A percentile compares a stretch with the other conserved stretches of the same genome.
These are phyloP conservation scores for Cytospora paraplurivora DNA, from an alignment of 2,329 filamentous ascomycete species.

Conservation along the genomic window DNA sequence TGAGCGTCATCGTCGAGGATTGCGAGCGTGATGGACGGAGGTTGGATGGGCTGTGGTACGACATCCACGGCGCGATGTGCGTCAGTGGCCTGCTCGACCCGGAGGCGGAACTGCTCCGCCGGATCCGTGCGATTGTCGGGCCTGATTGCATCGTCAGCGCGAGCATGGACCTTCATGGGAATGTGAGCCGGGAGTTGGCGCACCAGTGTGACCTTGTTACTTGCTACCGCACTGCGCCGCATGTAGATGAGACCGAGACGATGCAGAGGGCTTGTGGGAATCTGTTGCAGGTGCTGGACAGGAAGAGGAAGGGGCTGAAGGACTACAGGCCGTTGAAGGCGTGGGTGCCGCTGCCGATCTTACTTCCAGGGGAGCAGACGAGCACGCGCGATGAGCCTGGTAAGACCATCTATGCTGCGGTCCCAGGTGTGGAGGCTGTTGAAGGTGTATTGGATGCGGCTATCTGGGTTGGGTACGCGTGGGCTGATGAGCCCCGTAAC, in stretches of 20 bases:
- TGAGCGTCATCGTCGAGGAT: constrained; percentile 41
- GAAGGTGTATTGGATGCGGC: constrained; percentile 52
- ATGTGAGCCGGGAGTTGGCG: constrained; percentile 51
- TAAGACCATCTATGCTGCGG: constrained; percentile 50
- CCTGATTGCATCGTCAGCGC: constrained; percentile 51
- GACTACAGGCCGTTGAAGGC: constrained; percentile 49
- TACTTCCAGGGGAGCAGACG: constrained; percentile 57
- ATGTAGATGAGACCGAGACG: constrained; percentile 53
- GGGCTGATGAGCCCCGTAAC: constrained; percentile 57
- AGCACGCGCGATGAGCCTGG: constrained; percentile 56
- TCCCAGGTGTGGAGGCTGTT: constrained; percentile 45
- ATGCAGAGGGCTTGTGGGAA: constrained; percentile 54
- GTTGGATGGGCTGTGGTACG: constrained; percentile 56
- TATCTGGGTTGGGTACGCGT: constrained; percentile 59
- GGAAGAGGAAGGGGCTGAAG: constrained; percentile 27
- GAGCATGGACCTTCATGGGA: constrained; percentile 59
- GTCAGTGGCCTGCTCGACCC: constrained; percentile 52
- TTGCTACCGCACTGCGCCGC: constrained; percentile 55
- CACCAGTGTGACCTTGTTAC: constrained; percentile 55
- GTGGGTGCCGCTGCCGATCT: constrained; percentile 54
- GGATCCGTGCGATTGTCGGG: constrained; percentile 49
- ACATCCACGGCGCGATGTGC: constrained; percentile 59
- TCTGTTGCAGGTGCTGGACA: constrained; percentile 44
- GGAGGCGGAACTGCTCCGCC: constrained; percentile 50
- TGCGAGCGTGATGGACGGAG: constrained; percentile 38